Conservation (phyloP, 164 flowering plant species). For the Stephania yunnanensis region DNA sequence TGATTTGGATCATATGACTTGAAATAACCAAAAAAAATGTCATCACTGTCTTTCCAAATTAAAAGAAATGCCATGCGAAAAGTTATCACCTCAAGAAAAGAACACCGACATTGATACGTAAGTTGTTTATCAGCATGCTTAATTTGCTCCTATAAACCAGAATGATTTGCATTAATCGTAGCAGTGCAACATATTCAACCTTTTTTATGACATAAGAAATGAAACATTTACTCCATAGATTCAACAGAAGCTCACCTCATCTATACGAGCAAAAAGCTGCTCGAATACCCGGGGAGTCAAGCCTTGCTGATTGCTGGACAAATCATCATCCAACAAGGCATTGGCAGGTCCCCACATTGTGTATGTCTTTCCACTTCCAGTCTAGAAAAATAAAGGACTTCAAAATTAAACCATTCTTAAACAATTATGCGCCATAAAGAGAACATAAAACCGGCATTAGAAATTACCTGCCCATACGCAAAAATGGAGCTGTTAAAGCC, state of each 20-base stretch:
- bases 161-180: background rate
- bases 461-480: slow-evolving; percentile 93
- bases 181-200: background rate
- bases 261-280: slow-evolving; percentile 68
- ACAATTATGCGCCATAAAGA: background rate
- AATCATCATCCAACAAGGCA: slow-evolving; percentile 61
- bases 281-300: slow-evolving; percentile 90
- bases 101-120: slow-evolving; percentile 82
- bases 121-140: slow-evolving; percentile 82
- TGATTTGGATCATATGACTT: background rate
- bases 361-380: slow-evolving; percentile 96
- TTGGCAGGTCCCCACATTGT: slow-evolving; percentile 98
- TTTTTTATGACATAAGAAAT: background rate
- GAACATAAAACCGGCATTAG: background rate
- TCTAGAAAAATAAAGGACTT: slow-evolving; percentile 29
- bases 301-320: slow-evolving; percentile 53
- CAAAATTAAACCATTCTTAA: background rate
- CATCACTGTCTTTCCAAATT: background rate
- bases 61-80: too few species aligned
- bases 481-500: slow-evolving; percentile 97
- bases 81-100: slow-evolving; percentile 80
- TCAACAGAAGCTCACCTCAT: slow-evolving; percentile 46
- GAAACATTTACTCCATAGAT: background rate
- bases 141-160: slow-evolving; percentile 60
- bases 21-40: background rate